Conservation (phyloP, 139 green algal species). For the Coelastrella sp. region DNA sequence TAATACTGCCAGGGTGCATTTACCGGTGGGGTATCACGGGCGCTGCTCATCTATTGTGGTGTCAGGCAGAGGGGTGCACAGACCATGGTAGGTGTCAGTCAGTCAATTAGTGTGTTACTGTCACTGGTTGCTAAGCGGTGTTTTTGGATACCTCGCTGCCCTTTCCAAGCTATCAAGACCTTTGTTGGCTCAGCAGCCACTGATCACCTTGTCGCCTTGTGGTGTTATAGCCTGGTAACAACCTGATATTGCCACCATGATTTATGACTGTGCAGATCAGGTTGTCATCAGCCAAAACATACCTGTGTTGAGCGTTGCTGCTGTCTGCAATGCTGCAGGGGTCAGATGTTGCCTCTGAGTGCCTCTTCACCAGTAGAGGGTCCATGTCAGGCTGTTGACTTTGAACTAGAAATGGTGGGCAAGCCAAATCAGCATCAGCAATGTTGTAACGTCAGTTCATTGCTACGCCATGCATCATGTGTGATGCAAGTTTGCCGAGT, state of each 20-base stretch:
- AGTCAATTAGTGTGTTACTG: too few species aligned
- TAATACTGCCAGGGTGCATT: conserved; percentile 74
- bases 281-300: not conserved
- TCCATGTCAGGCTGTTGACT: conserved; percentile 81
- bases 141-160: too few species aligned
- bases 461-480: not conserved
- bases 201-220: too few species aligned
- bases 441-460: too few species aligned
- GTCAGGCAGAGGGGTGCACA: conserved; percentile 78
- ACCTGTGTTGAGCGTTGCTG: not conserved
- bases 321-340: conserved; percentile 52
- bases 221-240: too few species aligned
- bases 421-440: conserved; percentile 1
- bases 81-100: conserved; percentile 66
- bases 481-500: not conserved
- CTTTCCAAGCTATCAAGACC: too few species aligned
- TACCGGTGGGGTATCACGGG: conserved; percentile 95
- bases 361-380: conserved; percentile 49
- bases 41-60: conserved; percentile 89
- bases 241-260: too few species aligned
- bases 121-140: too few species aligned
- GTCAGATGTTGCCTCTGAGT: conserved; percentile 52
- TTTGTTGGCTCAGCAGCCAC: too few species aligned
- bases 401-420: conserved; percentile 94
- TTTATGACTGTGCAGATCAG: too few species aligned